Percentiles rank a stretch among this genome's conserved stretches.
phyloP scores from a whole-genome alignment of 2,329 filamentous ascomycete species.

The Coniochaeta ligniaria region DNA sequence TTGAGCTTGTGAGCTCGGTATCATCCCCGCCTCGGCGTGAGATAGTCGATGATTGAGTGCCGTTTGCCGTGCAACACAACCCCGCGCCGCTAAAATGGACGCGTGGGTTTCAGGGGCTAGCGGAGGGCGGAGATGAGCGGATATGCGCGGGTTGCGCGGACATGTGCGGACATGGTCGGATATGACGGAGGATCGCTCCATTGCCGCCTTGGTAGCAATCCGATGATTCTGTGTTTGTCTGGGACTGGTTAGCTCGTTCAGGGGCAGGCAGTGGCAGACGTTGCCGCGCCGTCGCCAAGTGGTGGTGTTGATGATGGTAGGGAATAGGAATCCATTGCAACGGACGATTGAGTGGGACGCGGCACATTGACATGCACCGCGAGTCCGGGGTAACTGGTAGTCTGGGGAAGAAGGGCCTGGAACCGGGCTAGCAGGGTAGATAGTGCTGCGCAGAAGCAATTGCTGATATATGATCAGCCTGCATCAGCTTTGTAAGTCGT shows the following conservation, averaged over 20 bases:
- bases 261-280: too few species aligned
- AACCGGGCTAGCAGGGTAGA: not conserved
- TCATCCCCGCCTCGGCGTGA: not conserved
- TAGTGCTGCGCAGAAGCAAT: not conserved
- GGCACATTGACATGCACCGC: too few species aligned
- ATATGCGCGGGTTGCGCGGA: too few species aligned
- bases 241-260: too few species aligned
- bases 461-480: conserved; percentile 2
- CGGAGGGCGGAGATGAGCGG: not conserved
- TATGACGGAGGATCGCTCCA: not conserved
- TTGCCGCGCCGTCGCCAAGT: too few species aligned
- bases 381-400: too few species aligned
- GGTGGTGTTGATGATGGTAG: too few species aligned
- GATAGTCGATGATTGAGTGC: not conserved
- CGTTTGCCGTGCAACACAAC: not conserved
- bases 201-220: too few species aligned
- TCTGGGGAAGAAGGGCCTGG: too few species aligned
- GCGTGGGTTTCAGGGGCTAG: not conserved
- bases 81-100: not conserved
- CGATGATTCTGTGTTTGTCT: too few species aligned
- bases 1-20: not conserved
- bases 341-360: not conserved
- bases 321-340: too few species aligned
- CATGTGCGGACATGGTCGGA: not conserved
- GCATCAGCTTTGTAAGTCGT: not conserved